Percentiles rank a stretch among this genome's conserved stretches.
These are phyloP conservation scores for Lactarius pseudohatsudake DNA, from an alignment of 768 basidiomycete species.

Conservation along the genomic window DNA sequence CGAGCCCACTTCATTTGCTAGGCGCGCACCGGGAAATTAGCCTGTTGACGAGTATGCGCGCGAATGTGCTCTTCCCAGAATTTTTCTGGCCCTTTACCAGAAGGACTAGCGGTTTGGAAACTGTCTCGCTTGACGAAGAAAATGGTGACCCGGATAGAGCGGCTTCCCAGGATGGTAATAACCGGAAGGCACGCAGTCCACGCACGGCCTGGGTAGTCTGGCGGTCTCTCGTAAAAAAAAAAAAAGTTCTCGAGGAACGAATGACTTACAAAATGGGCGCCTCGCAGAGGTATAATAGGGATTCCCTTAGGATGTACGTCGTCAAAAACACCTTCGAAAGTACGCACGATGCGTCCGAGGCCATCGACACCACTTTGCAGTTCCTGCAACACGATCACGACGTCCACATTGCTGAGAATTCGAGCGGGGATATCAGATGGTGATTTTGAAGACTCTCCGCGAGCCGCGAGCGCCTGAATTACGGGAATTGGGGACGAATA, in stretches of 20 bases:
- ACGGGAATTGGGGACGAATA: constrained; percentile 74
- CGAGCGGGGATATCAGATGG: constrained; percentile 25
- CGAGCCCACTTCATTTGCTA: not conserved
- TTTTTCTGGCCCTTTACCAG: constrained; percentile 86
- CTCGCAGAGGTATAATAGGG: constrained; percentile 46
- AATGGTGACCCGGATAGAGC: constrained; percentile 30
- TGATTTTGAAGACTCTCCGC: constrained; percentile 22
- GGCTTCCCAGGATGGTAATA: constrained; percentile 41
- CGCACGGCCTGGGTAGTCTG: constrained; percentile 34
- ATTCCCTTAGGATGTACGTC: constrained; percentile 46
- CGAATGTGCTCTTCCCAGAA: constrained; percentile 88
- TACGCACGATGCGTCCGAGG: constrained; percentile 59
- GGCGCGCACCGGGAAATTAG: constrained; percentile 55
- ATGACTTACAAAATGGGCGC: constrained; percentile 49
- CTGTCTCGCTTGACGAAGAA: not conserved
- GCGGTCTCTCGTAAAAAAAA: constrained; percentile 24
- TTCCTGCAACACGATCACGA: constrained; percentile 58
- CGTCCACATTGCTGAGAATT: constrained; percentile 28
- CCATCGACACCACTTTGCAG: constrained; percentile 62
- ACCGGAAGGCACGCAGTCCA: constrained; percentile 37
- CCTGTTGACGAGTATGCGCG: constrained; percentile 67
- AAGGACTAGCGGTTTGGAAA: constrained; percentile 11
- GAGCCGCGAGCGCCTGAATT: constrained; percentile 36
- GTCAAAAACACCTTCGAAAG: constrained; percentile 63
- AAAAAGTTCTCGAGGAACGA: not conserved